Evolutionary conservation across 148 eudicot species (phyloP).

Genomic region (Heliamphora exappendiculata): DNA sequence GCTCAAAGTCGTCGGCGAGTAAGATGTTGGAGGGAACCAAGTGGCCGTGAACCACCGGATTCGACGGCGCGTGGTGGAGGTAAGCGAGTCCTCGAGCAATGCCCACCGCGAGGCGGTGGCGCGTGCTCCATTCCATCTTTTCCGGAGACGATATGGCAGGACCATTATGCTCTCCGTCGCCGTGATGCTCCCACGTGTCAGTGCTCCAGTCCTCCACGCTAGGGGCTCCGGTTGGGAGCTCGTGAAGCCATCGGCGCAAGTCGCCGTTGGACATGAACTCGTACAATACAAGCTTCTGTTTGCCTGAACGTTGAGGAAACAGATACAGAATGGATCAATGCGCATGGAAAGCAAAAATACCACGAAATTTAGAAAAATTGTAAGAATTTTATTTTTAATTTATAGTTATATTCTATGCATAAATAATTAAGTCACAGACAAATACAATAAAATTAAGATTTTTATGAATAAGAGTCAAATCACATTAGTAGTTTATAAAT

Average conservation of each 20-base stretch:
- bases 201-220: constrained; percentile 90
- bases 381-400: too few relatives aligned
- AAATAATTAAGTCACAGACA: too few relatives aligned
- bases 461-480: too few relatives aligned
- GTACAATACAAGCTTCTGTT: constrained; percentile 65
- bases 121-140: constrained; percentile 61
- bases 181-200: constrained; percentile 80
- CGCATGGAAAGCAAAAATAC: too few relatives aligned
- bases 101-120: constrained; percentile 87
- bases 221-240: constrained; percentile 71
- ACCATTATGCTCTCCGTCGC: constrained; percentile 20
- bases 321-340: not conserved
- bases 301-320: constrained; percentile 32
- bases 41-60: constrained; percentile 83
- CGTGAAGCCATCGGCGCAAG: constrained; percentile 84
- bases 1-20: constrained; percentile 60
- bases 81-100: constrained; percentile 89
- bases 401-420: too few relatives aligned
- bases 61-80: constrained; percentile 84
- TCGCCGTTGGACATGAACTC: constrained; percentile 93
- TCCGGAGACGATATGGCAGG: constrained; percentile 31
- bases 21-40: constrained; percentile 73
- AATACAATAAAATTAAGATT: too few relatives aligned
- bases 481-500: too few relatives aligned
- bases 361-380: too few relatives aligned